Base-by-base conservation (phyloP, 164 flowering plant genomes). In the Nymphaea thermarum region DNA sequence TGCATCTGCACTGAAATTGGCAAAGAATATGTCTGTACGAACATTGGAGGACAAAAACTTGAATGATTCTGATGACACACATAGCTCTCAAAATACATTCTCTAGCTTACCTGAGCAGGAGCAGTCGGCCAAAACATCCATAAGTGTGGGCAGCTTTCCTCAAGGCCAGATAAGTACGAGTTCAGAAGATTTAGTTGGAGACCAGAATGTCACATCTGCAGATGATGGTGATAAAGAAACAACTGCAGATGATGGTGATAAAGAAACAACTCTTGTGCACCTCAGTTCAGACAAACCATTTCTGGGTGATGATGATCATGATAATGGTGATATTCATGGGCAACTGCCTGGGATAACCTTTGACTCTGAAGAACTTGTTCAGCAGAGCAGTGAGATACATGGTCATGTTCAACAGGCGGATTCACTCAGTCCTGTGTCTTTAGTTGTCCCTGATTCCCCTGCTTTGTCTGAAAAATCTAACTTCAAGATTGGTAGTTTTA, bases 31-130 rank as follows among this genome's bases (percentile, higher is more conserved):
- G 43, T 82, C 96, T 44, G 72, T 75, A 60, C 82, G 79, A 74
- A 66, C 43, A 11, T 60, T 84, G 5, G 97, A 90, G 71, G 97
- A 90, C 65, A 90, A 83, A 69, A 83, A 78, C 75, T 67, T 83
- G 66, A 84, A 80, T 74, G 96, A 90, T 78, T 76, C 67, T 79
- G 93, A 88, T 80, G 98, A 95, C 75, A 68, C 85, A 42, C 73
- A 67, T 73, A 90, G 94, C 72, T 89, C 95, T n/a, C 96, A 89
- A 65, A 83, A 89, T 75, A 84, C 96, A 71, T 85, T 83, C 67
- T 87, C 94, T 59, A 86, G 89, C 82, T 77, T 89, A 81, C 96
- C 91, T 72, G 98, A 90, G 11, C 89, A 87, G 65, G 99, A 88
- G 53, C 87, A 85, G 79, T 88, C 96, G 68, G 76, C 62, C 47